A percentile compares a stretch with the other conserved stretches of the same genome.
These are phyloP conservation scores for Candida boleticola DNA, from an alignment of 805 yeast genomes.

Conservation along the genomic window DNA sequence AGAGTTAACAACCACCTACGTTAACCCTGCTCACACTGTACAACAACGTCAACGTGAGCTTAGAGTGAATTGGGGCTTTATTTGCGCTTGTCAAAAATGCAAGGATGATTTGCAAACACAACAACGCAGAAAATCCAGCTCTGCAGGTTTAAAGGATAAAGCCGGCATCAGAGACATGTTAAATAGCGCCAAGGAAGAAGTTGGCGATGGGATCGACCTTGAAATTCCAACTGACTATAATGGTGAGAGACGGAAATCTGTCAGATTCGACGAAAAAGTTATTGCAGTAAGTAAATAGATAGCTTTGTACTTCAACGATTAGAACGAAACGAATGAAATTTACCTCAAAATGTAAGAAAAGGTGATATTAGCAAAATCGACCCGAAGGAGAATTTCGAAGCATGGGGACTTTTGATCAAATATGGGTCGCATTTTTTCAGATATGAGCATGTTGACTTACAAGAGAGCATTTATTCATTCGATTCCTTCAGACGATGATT, in stretches of 20 bases:
- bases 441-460: too few relatives aligned
- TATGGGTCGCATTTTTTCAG: too few relatives aligned
- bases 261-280: slow-evolving; percentile 63
- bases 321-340: neutral
- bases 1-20: slow-evolving; percentile 68
- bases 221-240: slow-evolving; percentile 37
- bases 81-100: slow-evolving; percentile 68
- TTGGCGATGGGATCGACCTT: slow-evolving; percentile 43
- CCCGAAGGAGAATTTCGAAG: too few relatives aligned
- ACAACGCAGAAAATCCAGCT: slow-evolving; percentile 46
- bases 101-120: slow-evolving; percentile 47
- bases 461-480: too few relatives aligned
- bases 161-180: slow-evolving; percentile 50
- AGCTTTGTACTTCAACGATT: neutral
- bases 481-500: neutral
- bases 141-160: slow-evolving; percentile 20
- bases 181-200: slow-evolving; percentile 36
- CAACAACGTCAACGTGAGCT: slow-evolving; percentile 63
- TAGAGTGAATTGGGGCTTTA: slow-evolving; percentile 77
- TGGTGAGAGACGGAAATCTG: slow-evolving; percentile 58
- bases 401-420: too few relatives aligned
- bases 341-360: neutral
- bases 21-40: slow-evolving; percentile 61
- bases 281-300: slow-evolving; percentile 43
- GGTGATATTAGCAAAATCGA: too few relatives aligned